These are phyloP conservation scores for Xylaria sp. DNA, from an alignment of 2,329 filamentous ascomycete genomes.

Conservation along the genomic window DNA sequence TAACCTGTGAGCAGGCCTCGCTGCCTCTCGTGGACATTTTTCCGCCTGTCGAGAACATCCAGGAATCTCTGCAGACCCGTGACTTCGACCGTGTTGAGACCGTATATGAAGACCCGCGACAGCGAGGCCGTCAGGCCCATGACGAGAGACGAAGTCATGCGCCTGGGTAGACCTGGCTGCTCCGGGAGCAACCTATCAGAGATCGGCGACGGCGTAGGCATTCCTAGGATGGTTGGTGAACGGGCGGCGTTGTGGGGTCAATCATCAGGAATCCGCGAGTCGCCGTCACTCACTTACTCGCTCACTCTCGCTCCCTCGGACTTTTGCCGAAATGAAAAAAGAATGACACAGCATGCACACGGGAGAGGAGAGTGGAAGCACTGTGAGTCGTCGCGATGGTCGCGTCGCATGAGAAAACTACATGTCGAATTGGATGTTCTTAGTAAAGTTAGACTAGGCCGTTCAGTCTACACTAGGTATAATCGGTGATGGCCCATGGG, in stretches of 20 bases:
- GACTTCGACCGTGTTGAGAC: slow-evolving; percentile 75
- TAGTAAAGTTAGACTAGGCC: too few relatives aligned
- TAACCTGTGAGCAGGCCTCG: slow-evolving; percentile 84
- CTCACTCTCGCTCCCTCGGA: not conserved
- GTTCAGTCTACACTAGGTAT: too few relatives aligned
- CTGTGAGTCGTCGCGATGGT: too few relatives aligned
- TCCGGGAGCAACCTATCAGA: slow-evolving; percentile 33
- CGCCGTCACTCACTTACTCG: not conserved
- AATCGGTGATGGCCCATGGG: too few relatives aligned
- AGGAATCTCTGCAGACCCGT: slow-evolving; percentile 79
- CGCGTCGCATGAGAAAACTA: not conserved
- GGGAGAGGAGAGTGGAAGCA: not conserved
- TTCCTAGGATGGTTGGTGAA: too few relatives aligned
- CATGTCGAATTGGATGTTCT: slow-evolving; percentile 9
- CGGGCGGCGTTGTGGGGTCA: too few relatives aligned
- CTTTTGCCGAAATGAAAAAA: slow-evolving; percentile 4
- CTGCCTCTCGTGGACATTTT: slow-evolving; percentile 67
- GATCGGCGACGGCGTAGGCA: slow-evolving; percentile 19
- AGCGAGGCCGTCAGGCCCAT: slow-evolving; percentile 76
- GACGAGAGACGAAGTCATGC: slow-evolving; percentile 71
- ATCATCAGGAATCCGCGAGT: too few relatives aligned
- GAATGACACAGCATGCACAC: slow-evolving; percentile 24
- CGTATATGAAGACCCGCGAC: slow-evolving; percentile 76
- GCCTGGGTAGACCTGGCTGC: slow-evolving; percentile 70
- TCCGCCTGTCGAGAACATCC: slow-evolving; percentile 73